Conservation (phyloP, 2,329 filamentous ascomycete species). For the Pseudofabraea citricarpa region DNA sequence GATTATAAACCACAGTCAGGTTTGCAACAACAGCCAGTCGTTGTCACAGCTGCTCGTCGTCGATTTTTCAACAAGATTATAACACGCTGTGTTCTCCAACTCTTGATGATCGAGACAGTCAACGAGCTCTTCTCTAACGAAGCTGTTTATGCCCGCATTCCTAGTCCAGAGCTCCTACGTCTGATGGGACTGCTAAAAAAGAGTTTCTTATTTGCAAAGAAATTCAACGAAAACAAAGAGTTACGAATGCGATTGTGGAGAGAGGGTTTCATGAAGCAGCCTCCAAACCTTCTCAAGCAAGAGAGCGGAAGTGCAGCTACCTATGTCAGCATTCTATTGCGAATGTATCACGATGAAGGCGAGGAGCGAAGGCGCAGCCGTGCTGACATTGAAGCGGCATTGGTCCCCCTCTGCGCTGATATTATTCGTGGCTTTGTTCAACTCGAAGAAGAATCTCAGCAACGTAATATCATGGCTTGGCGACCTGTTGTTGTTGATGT, state of each 20-base stretch:
- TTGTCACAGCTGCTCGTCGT: conserved; percentile 86
- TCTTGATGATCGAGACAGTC: conserved; percentile 99
- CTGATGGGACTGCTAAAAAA: conserved; percentile 95
- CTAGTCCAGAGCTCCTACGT: conserved; percentile 80
- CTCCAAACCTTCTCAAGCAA: conserved; percentile 95
- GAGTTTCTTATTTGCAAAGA: conserved; percentile 92
- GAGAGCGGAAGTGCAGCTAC: conserved; percentile 89
- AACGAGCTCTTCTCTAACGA: conserved; percentile 98
- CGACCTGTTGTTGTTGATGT: conserved; percentile 95
- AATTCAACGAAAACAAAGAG: conserved; percentile 97
- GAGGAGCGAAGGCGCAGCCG: conserved; percentile 77
- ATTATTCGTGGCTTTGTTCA: conserved; percentile 81
- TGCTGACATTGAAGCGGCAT: conserved; percentile 79
- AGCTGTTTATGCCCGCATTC: conserved; percentile 88
- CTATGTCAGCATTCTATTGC: conserved; percentile 91
- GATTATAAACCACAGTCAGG: conserved; percentile 78
- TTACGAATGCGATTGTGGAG: conserved; percentile 90
- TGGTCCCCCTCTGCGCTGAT: conserved; percentile 92
- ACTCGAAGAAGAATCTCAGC: conserved; percentile 93
- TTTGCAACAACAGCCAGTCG: conserved; percentile 81
- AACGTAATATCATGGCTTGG: conserved; percentile 96
- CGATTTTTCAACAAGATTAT: conserved; percentile 99
- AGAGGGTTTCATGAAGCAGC: conserved; percentile 99
- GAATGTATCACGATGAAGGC: conserved; percentile 92
- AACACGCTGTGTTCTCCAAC: conserved; percentile 92